A percentile compares a stretch with the other conserved stretches of the same genome.
phyloP scores from a whole-genome alignment of 139 green algal genomes.

The Micractinium conductrix region DNA sequence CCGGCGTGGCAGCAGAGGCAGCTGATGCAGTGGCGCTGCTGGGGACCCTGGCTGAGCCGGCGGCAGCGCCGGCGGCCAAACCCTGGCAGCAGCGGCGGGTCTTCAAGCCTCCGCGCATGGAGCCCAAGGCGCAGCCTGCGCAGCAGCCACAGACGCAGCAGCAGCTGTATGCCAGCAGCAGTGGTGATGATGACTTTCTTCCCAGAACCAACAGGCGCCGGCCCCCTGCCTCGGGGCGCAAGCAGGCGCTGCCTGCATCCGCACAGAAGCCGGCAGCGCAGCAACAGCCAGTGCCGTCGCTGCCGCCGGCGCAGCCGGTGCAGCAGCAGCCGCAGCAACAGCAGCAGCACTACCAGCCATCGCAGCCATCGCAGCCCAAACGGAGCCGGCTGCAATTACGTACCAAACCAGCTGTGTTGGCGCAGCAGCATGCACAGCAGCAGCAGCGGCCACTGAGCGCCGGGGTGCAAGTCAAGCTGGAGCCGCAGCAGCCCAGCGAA shows the following conservation, averaged over 20 bases:
- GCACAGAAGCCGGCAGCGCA: neutral
- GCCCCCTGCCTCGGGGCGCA: neutral
- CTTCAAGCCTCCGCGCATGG: conserved; percentile 16
- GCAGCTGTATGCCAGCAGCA: neutral
- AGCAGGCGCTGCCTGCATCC: neutral
- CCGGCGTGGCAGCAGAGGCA: neutral
- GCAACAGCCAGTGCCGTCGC: neutral
- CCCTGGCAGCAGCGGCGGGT: conserved; percentile 1
- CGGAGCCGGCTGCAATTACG: too few relatives aligned
- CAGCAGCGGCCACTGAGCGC: neutral
- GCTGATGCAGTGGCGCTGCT: conserved; percentile 4
- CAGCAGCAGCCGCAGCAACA: neutral
- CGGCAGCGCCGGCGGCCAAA: neutral
- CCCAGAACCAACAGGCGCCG: neutral
- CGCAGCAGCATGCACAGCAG: neutral
- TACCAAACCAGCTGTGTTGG: neutral
- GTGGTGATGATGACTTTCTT: neutral
- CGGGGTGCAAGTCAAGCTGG: neutral
- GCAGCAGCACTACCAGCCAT: neutral
- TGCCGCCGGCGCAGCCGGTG: neutral
- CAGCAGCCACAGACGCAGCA: neutral
- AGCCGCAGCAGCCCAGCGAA: neutral
- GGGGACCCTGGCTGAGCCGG: neutral
- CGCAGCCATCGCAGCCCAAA: too few relatives aligned
- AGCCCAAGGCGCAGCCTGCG: neutral